These are phyloP conservation scores for Haplographium delicatum DNA, from an alignment of 495 filamentous ascomycete genomes.

Conservation along the genomic window DNA sequence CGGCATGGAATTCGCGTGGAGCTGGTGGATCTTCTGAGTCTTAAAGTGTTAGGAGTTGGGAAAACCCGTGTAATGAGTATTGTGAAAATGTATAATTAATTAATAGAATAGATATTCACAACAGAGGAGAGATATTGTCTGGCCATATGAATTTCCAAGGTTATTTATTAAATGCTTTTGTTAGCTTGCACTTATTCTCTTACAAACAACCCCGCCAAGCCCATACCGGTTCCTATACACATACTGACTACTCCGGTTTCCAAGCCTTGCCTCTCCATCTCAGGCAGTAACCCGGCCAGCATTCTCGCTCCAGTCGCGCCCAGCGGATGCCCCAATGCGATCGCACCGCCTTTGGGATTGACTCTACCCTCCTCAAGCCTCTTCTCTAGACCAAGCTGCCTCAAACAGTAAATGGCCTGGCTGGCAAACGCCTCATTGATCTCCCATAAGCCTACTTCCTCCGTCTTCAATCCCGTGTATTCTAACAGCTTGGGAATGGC, in stretches of 20 bases:
- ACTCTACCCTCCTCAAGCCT: conserved; percentile 58
- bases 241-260: conserved; percentile 74
- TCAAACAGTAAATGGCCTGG: conserved; percentile 76
- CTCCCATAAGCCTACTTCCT: conserved; percentile 86
- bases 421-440: conserved; percentile 95
- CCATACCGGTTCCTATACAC: conserved; percentile 93
- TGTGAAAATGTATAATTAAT: too few species aligned
- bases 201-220: conserved; percentile 82
- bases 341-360: conserved; percentile 90
- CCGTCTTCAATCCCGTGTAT: conserved; percentile 54
- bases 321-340: conserved; percentile 90
- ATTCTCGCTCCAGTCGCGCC: conserved; percentile 85
- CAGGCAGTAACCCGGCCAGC: conserved; percentile 67
- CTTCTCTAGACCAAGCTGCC: conserved; percentile 63
- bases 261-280: conserved; percentile 58
- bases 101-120: too few species aligned
- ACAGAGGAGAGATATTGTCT: too few species aligned
- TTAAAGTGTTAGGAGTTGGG: too few species aligned
- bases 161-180: too few species aligned
- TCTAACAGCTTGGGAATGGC: conserved; percentile 77
- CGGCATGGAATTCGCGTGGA: too few species aligned
- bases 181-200: conserved; percentile 50
- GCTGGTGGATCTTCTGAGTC: too few species aligned
- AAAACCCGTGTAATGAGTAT: too few species aligned
- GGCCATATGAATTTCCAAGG: too few species aligned